These are phyloP conservation scores for Populus pruinosa DNA, from an alignment of 345 rosid species.

Conservation along the genomic window DNA sequence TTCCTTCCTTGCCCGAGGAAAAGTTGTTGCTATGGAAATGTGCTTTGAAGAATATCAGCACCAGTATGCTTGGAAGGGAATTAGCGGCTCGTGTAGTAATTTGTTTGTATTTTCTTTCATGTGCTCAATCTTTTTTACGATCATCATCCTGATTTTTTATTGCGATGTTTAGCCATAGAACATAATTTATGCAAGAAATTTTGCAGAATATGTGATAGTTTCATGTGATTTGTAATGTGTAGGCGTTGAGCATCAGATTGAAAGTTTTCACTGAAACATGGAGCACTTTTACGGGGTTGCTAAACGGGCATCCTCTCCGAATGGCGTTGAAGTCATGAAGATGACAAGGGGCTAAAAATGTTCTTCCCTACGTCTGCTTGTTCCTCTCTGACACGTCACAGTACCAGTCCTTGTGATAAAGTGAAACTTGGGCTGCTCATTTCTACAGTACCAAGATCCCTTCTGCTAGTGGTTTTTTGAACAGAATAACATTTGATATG, in stretches of 20 bases:
- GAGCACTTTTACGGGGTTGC: not conserved
- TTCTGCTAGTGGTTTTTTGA: too few relatives aligned
- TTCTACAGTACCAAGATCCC: too few relatives aligned
- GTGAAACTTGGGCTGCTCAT: too few relatives aligned
- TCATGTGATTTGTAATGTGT: not conserved
- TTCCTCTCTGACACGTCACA: too few relatives aligned
- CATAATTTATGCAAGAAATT: not conserved
- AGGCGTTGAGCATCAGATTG: not conserved
- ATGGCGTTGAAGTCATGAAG: too few relatives aligned
- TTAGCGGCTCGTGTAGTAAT: not conserved
- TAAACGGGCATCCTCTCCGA: not conserved
- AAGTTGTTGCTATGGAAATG: not conserved
- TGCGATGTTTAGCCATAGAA: not conserved
- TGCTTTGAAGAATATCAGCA: not conserved
- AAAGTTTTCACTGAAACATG: too few relatives aligned
- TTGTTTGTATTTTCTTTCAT: constrained; percentile 13
- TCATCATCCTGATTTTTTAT: constrained; percentile 3
- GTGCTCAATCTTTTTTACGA: not conserved
- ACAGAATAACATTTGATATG: too few relatives aligned
- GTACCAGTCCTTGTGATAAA: too few relatives aligned
- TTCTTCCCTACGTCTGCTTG: too few relatives aligned
- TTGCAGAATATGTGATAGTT: constrained; percentile 8
- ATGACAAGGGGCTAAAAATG: too few relatives aligned
- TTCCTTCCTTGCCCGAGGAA: not conserved
- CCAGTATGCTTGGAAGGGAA: not conserved